Conservation (phyloP, 1,284 basidiomycete genomes). For the Sporisorium sorghi region DNA sequence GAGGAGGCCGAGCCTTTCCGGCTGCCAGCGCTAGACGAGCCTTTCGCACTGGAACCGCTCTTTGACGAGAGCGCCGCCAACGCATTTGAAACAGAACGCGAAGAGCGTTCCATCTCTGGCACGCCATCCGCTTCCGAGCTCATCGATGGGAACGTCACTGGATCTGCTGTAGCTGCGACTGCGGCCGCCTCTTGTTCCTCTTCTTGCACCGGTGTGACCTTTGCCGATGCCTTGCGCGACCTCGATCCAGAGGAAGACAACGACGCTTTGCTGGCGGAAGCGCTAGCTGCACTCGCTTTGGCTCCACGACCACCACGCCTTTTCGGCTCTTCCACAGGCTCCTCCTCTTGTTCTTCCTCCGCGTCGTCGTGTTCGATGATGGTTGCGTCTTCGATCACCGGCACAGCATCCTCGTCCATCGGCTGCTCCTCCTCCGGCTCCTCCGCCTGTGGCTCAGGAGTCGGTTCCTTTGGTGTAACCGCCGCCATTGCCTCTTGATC, state of each 20-base stretch:
- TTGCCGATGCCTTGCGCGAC: slow-evolving; percentile 26
- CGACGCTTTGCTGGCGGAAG: slow-evolving; percentile 11
- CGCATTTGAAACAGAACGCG: slow-evolving; percentile 13
- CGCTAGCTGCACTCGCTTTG: slow-evolving; percentile 14
- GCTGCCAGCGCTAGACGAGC: slow-evolving; percentile 4
- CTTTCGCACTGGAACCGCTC: not conserved
- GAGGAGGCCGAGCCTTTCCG: slow-evolving; percentile 9
- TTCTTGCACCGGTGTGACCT: not conserved
- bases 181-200: not conserved
- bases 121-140: slow-evolving; percentile 27
- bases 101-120: slow-evolving; percentile 14
- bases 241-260: slow-evolving; percentile 13
- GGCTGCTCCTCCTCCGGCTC: slow-evolving; percentile 17
- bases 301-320: slow-evolving; percentile 19
- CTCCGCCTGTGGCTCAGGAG: slow-evolving; percentile 8
- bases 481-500: slow-evolving; percentile 16
- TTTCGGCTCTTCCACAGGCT: slow-evolving; percentile 30
- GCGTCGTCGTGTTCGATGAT: slow-evolving; percentile 30
- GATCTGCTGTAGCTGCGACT: not conserved
- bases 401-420: slow-evolving; percentile 13
- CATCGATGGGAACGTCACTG: slow-evolving; percentile 24
- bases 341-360: slow-evolving; percentile 6
- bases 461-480: slow-evolving; percentile 2
- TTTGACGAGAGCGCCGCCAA: slow-evolving; percentile 8
- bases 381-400: slow-evolving; percentile 18